Evolutionary conservation across 2,329 filamentous ascomycete species (phyloP).

Genomic region (Colletotrichum sp.): DNA sequence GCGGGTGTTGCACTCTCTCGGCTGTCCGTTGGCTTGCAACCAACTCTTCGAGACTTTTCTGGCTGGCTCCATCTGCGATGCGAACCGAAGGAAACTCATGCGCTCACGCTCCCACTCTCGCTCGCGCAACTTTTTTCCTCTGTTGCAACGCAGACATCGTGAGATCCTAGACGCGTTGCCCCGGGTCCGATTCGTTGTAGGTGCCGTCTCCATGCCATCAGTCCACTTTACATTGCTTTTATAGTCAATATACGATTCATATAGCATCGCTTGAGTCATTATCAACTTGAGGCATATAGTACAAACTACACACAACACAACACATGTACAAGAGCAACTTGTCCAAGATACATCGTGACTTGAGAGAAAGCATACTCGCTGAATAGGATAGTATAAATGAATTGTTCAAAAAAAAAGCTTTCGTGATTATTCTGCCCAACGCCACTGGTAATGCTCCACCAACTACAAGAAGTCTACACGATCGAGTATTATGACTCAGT

Average conservation of each 20-base stretch:
- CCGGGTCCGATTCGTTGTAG: not conserved
- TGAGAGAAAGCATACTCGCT: not conserved
- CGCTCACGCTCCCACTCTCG: not conserved
- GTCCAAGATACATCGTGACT: not conserved
- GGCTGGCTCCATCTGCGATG: not conserved
- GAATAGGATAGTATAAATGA: not conserved
- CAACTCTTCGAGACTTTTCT: not conserved
- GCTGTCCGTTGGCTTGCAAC: not conserved
- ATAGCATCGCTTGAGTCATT: not conserved
- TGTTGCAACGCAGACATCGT: not conserved
- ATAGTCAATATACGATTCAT: not conserved
- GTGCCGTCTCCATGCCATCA: conserved; percentile 1
- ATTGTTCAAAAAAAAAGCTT: not conserved
- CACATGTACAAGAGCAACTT: not conserved
- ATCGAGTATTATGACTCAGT: conserved; percentile 22
- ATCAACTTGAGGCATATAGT: not conserved
- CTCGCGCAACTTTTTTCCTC: not conserved
- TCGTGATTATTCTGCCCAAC: conserved; percentile 1
- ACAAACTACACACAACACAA: not conserved
- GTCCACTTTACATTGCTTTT: not conserved
- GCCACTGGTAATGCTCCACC: not conserved
- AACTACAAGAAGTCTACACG: not conserved
- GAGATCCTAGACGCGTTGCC: not conserved
- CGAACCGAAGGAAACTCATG: not conserved
- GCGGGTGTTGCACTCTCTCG: not conserved